These are phyloP conservation scores for Phytophthora chlamydospora DNA, from an alignment of 352 stramenopile species.

Conservation along the genomic window DNA sequence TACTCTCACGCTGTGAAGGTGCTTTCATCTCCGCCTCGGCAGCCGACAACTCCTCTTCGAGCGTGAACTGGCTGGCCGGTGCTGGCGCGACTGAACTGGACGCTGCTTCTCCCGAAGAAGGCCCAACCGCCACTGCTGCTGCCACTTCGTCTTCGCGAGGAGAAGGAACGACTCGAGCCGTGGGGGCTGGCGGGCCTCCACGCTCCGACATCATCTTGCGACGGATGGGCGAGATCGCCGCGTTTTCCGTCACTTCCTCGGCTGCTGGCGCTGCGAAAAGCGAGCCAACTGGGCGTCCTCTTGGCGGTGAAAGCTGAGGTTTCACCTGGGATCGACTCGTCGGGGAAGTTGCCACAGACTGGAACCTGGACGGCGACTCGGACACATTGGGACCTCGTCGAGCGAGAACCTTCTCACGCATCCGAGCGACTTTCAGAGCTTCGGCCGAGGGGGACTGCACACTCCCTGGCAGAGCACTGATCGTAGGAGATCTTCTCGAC, in stretches of 20 bases:
- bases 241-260: conserved; percentile 6
- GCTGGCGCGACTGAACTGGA: conserved; percentile 9
- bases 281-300: conserved; percentile 5
- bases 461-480: conserved; percentile 10
- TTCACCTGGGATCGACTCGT: conserved; percentile 9
- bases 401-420: conserved; percentile 55
- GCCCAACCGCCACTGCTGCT: conserved; percentile 11
- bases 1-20: neutral
- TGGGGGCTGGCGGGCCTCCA: conserved; percentile 12
- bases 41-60: conserved; percentile 26
- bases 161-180: conserved; percentile 30
- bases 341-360: conserved; percentile 5
- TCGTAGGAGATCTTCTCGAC: neutral
- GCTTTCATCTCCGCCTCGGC: conserved; percentile 19
- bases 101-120: neutral
- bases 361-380: conserved; percentile 2
- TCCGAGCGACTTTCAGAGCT: conserved; percentile 44
- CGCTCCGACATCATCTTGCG: conserved; percentile 51
- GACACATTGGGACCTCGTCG: conserved; percentile 18
- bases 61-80: conserved; percentile 11
- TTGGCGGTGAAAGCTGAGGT: conserved; percentile 20
- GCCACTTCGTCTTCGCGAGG: conserved; percentile 54
- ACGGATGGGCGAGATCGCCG: conserved; percentile 46
- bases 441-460: conserved; percentile 24
- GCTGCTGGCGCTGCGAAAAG: conserved; percentile 8